Conservation (phyloP, 169 alveolate species). For the Babesia microti region DNA sequence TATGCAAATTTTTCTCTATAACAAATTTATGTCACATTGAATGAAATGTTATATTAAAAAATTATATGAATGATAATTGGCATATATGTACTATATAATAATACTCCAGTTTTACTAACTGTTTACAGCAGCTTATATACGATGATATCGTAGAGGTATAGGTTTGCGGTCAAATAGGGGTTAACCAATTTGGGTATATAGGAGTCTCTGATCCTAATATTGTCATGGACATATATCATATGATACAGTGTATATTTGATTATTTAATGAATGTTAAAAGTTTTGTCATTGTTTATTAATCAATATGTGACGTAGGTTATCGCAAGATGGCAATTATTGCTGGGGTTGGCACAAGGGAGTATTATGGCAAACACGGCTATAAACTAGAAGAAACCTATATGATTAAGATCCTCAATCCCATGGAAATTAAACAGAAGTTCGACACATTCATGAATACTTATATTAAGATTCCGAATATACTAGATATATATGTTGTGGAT, state of each 20-base stretch:
- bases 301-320: constrained; percentile 66
- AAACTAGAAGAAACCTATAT: constrained; percentile 83
- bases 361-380: constrained; percentile 94
- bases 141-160: too few relatives aligned
- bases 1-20: too few relatives aligned
- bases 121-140: too few relatives aligned
- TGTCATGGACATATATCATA: background rate
- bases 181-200: too few relatives aligned
- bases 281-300: constrained; percentile 38
- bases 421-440: constrained; percentile 23
- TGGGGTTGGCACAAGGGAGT: constrained; percentile 98
- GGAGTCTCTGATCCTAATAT: background rate
- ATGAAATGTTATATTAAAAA: too few relatives aligned
- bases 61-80: too few relatives aligned
- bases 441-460: background rate
- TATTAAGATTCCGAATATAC: constrained; percentile 14
- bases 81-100: too few relatives aligned
- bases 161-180: too few relatives aligned
- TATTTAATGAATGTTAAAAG: constrained; percentile 31
- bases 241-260: constrained; percentile 11
- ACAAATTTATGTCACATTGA: too few relatives aligned
- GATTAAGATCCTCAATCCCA: constrained; percentile 70
- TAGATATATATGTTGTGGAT: constrained; percentile 11
- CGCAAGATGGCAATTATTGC: constrained; percentile 90
- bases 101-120: too few relatives aligned